Evolutionary conservation across 495 filamentous ascomycete species (phyloP).

Genomic region (Trichoderma virens): DNA sequence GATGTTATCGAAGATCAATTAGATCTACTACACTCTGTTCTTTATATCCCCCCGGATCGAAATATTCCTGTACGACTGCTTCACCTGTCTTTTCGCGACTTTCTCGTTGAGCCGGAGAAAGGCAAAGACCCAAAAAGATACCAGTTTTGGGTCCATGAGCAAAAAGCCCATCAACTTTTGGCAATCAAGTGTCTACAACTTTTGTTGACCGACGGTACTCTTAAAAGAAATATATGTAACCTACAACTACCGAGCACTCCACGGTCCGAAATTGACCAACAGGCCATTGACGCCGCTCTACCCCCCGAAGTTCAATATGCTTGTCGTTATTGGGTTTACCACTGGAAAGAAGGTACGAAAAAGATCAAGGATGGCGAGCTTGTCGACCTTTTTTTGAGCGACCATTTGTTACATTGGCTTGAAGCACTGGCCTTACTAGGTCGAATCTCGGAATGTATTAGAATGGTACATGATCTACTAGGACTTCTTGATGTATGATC

Average conservation of each 20-base stretch:
- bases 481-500: background rate
- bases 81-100: conserved; percentile 25
- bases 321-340: conserved; percentile 36
- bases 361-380: conserved; percentile 15
- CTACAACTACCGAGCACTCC: conserved; percentile 8
- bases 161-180: conserved; percentile 13
- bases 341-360: conserved; percentile 19
- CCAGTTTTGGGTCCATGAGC: conserved; percentile 24
- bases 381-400: conserved; percentile 21
- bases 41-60: conserved; percentile 17
- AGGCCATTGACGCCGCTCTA: conserved; percentile 14
- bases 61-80: conserved; percentile 17
- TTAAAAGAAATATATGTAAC: conserved; percentile 18
- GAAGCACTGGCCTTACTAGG: conserved; percentile 21
- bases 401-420: conserved; percentile 29
- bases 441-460: background rate
- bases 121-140: background rate
- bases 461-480: background rate
- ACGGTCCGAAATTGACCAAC: background rate
- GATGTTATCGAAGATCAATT: conserved; percentile 16
- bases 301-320: conserved; percentile 21
- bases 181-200: conserved; percentile 19
- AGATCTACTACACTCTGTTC: conserved; percentile 22
- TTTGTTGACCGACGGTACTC: conserved; percentile 16
- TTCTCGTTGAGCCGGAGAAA: conserved; percentile 17